Base-by-base conservation (phyloP, 2,329 filamentous ascomycete species). In the Lecanosticta acicola region DNA sequence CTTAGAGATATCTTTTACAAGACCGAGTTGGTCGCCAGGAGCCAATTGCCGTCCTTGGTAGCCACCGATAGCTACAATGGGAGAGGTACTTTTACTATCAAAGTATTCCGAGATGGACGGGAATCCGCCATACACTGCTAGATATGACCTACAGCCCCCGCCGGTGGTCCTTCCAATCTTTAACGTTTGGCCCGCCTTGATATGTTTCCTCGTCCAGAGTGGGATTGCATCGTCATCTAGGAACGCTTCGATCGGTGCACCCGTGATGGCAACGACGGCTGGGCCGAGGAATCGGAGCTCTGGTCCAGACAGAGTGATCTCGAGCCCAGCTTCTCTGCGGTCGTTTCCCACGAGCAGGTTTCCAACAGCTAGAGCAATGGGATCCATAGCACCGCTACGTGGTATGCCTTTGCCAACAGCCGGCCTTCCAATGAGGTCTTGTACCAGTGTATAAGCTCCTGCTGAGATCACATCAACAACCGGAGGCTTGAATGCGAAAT, bases 361-460 rank as follows among this genome's bases (percentile, higher is more conserved):
- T 2, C 77, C 79, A 20, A 81, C 68, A 18, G 73, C 72, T 37
- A 77, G 75, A 1, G 76, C 71, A n/a, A 82, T 58, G 1, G 72
- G 68, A 55, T 83, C 80, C 79, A 83, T 82, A 0, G 80, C 78
- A 0, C 80, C 80, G 3, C 73, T 71, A 24, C 79, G 75, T 3
- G 75, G 75, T 39, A 32, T 43, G 20, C 79, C 80, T 55, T 74
- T 73, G 1, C 78, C 78, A 2, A 80, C 68, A 0, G 68, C 70
- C 2, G 75, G 72, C n/a, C 80, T 66, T 0, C 74, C 79, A 1
- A 78, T 78, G 38, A 73, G 72, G 49, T 83, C 79, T 59, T 83
- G 75, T 1, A 83, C 68, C 1, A 77, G 64, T 0, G 79, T 81
- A 50, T 78, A 79, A 1, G 75, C 72, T 4, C 79, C 79, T 3